Base-by-base conservation (phyloP, 805 yeast genomes). In the Myxozyma vanderwaltii region DNA sequence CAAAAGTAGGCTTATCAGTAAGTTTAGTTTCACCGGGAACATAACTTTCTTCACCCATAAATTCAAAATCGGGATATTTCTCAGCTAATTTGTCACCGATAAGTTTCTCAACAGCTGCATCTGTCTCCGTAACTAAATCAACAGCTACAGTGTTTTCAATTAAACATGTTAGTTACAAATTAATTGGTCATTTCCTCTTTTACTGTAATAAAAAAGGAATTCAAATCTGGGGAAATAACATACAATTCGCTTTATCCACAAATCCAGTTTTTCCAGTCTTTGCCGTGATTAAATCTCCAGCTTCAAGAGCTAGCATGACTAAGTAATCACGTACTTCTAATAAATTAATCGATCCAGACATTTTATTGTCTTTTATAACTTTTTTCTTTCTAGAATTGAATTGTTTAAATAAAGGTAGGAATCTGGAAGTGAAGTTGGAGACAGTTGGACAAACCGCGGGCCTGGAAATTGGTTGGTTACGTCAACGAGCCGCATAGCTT, bases 11-110 rank as follows among this genome's bases (percentile, higher is more conserved):
- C 2, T 74, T 80, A 41, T 77, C 76, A 1, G 80, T 73, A 15
- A 84, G 72, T 47, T 68, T 69, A 2, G 84, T 75, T 31, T 70
- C 73, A 1, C 85, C 86, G 2, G 78, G 77, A 12, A 79, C 73
- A 61, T 76, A 83, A 23, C 83, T 76, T 69, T 84, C 88, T 68
- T 84, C 88, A 29, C 88, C 88, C 68, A 84, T 75, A 69, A 84
- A 84, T 62, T 75, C 73, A 68, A 69, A 84, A 21, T 72, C 69
- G 12, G 87, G 86, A 66, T 74, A 84, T 57, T 67, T 68, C 7
- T 56, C 61, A 8, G 61, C 52, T 48, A 81, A 69, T 21, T 63
- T 68, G 2, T 61, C 58, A 31, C 69, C 71, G 38, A 80, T 81
- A 43, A 72, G 68, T 4, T 67, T 70, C 68, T 84, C 88, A 6